phyloP scores from a whole-genome alignment of 257 asterid species.

The Nemophila menziesii region DNA sequence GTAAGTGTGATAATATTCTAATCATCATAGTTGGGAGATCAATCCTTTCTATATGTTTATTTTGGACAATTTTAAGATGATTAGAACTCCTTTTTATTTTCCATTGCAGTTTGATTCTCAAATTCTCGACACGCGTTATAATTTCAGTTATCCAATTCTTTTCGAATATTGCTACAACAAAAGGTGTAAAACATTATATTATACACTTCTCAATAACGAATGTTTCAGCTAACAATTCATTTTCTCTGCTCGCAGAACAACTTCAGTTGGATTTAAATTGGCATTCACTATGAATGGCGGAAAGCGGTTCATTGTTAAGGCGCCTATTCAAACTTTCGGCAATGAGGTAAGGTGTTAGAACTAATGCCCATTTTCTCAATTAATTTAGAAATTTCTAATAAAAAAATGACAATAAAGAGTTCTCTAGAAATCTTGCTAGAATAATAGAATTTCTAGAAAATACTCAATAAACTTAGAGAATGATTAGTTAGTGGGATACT shows the following conservation, averaged over 20 bases:
- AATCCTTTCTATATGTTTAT: not conserved
- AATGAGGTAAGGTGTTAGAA: no score
- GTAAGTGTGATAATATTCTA: constrained; percentile 31
- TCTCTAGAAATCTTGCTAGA: no score
- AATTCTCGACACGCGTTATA: constrained; percentile 42
- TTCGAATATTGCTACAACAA: constrained; percentile 68
- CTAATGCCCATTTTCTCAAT: no score
- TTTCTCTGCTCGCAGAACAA: constrained; percentile 33
- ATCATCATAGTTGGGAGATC: not conserved
- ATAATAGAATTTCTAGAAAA: no score
- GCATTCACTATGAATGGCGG: constrained; percentile 86
- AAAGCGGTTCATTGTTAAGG: constrained; percentile 21
- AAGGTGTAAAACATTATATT: no score
- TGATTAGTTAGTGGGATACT: no score
- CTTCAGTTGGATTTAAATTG: constrained; percentile 28
- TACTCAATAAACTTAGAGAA: no score
- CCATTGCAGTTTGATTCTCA: constrained; percentile 55
- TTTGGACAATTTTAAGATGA: no score
- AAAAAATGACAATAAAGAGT: no score
- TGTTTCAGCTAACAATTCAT: not conserved
- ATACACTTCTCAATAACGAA: not conserved
- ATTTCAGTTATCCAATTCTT: constrained; percentile 27
- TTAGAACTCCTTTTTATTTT: constrained; percentile 1
- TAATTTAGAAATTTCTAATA: no score
- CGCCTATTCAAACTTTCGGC: constrained; percentile 35